Evolutionary conservation across 2,329 filamentous ascomycete species (phyloP).

Genomic region (Calonectria montana): DNA sequence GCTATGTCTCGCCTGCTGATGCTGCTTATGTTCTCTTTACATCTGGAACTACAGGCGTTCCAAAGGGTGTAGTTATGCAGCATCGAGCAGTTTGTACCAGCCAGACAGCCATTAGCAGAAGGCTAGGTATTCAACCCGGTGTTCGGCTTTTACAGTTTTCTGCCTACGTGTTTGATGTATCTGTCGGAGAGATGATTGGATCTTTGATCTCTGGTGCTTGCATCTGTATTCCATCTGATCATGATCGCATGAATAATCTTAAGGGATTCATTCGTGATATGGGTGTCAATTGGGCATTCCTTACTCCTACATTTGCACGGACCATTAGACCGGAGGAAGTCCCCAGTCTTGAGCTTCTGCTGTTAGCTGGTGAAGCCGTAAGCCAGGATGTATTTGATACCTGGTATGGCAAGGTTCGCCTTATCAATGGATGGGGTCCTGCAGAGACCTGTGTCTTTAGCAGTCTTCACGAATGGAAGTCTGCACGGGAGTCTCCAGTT

Average conservation of each 20-base stretch:
- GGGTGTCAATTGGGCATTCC: slow-evolving; percentile 6
- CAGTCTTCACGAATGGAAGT: slow-evolving; percentile 1
- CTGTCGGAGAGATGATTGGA: slow-evolving; percentile 19
- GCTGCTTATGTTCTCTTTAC: slow-evolving; percentile 40
- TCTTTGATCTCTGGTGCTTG: slow-evolving; percentile 21
- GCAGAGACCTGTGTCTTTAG: slow-evolving; percentile 1
- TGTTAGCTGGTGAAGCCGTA: slow-evolving; percentile 14
- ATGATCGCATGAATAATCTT: slow-evolving; percentile 12
- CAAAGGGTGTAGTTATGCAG: slow-evolving; percentile 38
- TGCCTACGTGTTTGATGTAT: slow-evolving; percentile 14
- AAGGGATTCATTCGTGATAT: neutral
- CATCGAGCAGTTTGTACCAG: slow-evolving; percentile 30
- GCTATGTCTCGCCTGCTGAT: neutral
- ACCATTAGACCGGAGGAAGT: slow-evolving; percentile 12
- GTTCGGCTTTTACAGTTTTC: slow-evolving; percentile 24
- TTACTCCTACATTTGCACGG: slow-evolving; percentile 16
- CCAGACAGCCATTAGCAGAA: slow-evolving; percentile 11
- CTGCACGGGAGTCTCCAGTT: neutral
- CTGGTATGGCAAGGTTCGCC: slow-evolving; percentile 4
- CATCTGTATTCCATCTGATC: slow-evolving; percentile 21
- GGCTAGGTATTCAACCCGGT: slow-evolving; percentile 8
- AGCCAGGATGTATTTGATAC: neutral
- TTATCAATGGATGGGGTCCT: slow-evolving; percentile 10
- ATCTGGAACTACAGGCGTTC: slow-evolving; percentile 39
- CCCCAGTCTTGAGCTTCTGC: slow-evolving; percentile 1